These are phyloP conservation scores for Lactifluus echinatus DNA, from an alignment of 768 basidiomycete species.

Conservation along the genomic window DNA sequence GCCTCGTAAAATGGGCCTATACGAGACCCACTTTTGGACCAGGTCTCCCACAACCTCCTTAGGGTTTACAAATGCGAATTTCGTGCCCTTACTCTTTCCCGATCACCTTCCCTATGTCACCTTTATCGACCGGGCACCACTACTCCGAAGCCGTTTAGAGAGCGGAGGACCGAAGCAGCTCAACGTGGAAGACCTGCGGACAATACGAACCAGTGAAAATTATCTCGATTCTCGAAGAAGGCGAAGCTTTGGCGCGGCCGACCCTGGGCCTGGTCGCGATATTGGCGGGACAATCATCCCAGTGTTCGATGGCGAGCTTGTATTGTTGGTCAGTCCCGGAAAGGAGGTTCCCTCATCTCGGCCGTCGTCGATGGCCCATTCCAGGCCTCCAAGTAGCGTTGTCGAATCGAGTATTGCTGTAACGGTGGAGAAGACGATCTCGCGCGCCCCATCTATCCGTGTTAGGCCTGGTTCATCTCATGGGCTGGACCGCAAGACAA, in stretches of 20 bases:
- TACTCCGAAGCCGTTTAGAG: constrained; percentile 62
- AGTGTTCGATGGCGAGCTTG: constrained; percentile 64
- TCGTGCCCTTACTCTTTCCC: constrained; percentile 65
- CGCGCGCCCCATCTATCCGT: constrained; percentile 65
- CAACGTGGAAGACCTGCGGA: constrained; percentile 49
- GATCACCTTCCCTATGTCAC: constrained; percentile 62
- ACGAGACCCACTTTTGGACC: constrained; percentile 72
- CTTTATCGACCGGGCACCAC: constrained; percentile 56
- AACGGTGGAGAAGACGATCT: constrained; percentile 33
- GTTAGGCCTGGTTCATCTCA: constrained; percentile 65
- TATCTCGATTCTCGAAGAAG: constrained; percentile 31
- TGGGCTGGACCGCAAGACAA: constrained; percentile 67
- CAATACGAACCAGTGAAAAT: constrained; percentile 44
- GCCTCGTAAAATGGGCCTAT: constrained; percentile 61
- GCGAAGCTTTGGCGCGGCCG: constrained; percentile 28
- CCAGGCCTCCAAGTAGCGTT: constrained; percentile 32
- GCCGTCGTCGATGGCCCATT: constrained; percentile 59
- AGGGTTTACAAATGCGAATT: constrained; percentile 29
- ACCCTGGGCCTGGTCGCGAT: constrained; percentile 26
- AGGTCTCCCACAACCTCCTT: constrained; percentile 25
- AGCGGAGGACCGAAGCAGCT: constrained; percentile 39
- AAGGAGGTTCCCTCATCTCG: constrained; percentile 43
- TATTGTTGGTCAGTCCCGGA: constrained; percentile 56
- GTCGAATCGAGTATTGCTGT: constrained; percentile 8
- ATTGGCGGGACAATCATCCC: constrained; percentile 64